Conservation (phyloP, 2,329 filamentous ascomycete genomes). For the Colletotrichum simmondsii region DNA sequence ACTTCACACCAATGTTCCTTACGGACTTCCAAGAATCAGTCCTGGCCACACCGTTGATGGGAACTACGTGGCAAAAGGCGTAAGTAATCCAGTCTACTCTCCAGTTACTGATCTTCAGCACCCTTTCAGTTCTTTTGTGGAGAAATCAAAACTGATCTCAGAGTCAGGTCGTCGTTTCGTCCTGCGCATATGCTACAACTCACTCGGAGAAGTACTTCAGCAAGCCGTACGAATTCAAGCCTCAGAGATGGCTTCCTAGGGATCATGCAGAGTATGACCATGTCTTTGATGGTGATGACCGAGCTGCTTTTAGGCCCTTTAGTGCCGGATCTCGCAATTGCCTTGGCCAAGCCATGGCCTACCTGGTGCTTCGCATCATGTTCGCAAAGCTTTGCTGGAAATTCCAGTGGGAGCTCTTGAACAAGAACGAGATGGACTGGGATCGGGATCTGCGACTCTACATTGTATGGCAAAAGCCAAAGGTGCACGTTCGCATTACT, state of each 20-base stretch:
- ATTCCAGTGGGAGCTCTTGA: conserved; percentile 11
- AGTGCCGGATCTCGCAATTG: conserved; percentile 9
- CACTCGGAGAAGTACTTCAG: conserved; percentile 11
- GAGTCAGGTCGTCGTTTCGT: background rate
- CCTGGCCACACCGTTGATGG: background rate
- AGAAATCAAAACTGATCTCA: background rate
- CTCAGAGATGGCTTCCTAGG: conserved; percentile 16
- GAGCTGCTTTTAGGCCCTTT: background rate
- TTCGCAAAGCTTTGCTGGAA: conserved; percentile 3
- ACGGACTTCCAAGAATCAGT: background rate
- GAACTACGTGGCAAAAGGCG: background rate
- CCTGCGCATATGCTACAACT: conserved; percentile 8
- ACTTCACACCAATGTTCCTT: background rate
- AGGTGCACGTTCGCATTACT: background rate
- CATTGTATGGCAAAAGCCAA: conserved; percentile 3
- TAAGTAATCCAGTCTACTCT: background rate
- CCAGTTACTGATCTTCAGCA: no score
- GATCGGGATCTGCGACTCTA: conserved; percentile 20
- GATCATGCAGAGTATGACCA: conserved; percentile 5
- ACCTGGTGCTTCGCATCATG: conserved; percentile 4
- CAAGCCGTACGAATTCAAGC: conserved; percentile 12
- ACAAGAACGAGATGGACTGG: conserved; percentile 17
- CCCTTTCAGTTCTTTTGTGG: background rate
- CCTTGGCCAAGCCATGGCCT: conserved; percentile 18
- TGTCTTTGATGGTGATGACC: background rate